Evolutionary conservation across 2,329 filamentous ascomycete species (phyloP), one percentile per base, ranked within the genome.

Genomic region (Botrytis tulipae): DNA sequence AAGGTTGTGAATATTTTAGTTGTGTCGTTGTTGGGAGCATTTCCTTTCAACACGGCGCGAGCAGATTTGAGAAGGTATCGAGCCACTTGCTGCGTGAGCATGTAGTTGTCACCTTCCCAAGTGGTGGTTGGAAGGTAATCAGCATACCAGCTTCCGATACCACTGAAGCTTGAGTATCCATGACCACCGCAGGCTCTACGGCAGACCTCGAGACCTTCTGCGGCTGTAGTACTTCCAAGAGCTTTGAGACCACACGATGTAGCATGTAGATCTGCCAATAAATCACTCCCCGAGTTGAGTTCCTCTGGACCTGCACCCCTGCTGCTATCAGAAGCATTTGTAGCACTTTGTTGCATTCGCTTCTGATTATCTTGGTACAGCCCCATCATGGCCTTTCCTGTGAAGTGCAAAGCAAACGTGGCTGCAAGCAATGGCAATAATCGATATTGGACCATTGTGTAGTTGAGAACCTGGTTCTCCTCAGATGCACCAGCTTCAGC

Each of bases 401-500:
- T 94, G 80, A 94, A 94, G 82, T 93, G 91, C 20, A 94, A 85
- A n/a, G 92, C 92, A 76, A 92, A 94, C 1, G 91, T 92, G 2
- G 92, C 87, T 0, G 92, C 92, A 14, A 95, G 84, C 4, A 94
- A 85, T 1, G 92, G 91, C 35, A 94, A 84, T 3, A 94, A 84
- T 66, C 92, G 88, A 79, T 92, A 88, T 81, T 94, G 92, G 12
- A 94, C 92, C 89, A 93, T 94, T 75, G 91, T 93, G 83, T 94
- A 94, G 84, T 94, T 92, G 42, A 94, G 84, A 1, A 94, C 92
- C 78, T 91, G 90, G 80, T 90, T 93, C 83, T 94, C 92, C 8
- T 87, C 88, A 37, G 83, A 81, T 75, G 86, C 84, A 57, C 84
- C 84, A 54, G 87, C 84, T 42, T 86, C 85, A 9, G 90, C 88